Evolutionary conservation across 2,329 filamentous ascomycete genomes (phyloP), one percentile per base, ranked within the genome.

Genomic region (Sclerotinia borealis): DNA sequence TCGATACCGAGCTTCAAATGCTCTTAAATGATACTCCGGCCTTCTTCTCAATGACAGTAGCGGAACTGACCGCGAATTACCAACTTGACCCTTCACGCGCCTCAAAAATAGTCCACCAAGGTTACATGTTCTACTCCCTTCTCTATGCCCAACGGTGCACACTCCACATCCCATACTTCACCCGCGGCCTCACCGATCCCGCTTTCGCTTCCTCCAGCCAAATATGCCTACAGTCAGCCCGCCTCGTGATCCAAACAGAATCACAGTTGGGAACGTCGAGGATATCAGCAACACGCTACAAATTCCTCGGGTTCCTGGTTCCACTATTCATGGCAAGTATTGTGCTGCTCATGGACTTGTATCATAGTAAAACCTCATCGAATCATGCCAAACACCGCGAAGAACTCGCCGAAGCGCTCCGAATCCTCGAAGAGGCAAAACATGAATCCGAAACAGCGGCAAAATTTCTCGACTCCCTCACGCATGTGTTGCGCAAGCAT

Each of bases 241-340:
- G 74, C 6, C 70, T 72, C 29, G 68, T 75, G n/a, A 72, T 76
- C 10, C 67, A 71, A 41, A 66, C 72, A 11, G 68, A 74, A 11
- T 48, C 54, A 19, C 64, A 71, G 52, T 64, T 70, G 6, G 72
- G 51, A 27, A 54, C 56, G 19, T 59, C 54, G 9, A 41, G 34
- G 19, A 22, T 58, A 25, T n/a, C 69, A 47, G 59, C 66, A 0
- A 48, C 68, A 19, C 66, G 72, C 1, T 71, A 70, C 9, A 61
- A 43, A 50, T 59, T 48, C 43, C 17, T 27, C 27, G 70, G 67
- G 4, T 66, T 70, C 39, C 55, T 75, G 34, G 61, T 73, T 27
- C 67, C 68, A n/a, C 66, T 77, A 0, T 76, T 75, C 63, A 73
- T 77, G 68, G 75, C 75, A 1, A 73, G 71, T n/a, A 73, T 76